Conservation (phyloP, 75 land plant genomes). For the Pinus tabuliformis region DNA sequence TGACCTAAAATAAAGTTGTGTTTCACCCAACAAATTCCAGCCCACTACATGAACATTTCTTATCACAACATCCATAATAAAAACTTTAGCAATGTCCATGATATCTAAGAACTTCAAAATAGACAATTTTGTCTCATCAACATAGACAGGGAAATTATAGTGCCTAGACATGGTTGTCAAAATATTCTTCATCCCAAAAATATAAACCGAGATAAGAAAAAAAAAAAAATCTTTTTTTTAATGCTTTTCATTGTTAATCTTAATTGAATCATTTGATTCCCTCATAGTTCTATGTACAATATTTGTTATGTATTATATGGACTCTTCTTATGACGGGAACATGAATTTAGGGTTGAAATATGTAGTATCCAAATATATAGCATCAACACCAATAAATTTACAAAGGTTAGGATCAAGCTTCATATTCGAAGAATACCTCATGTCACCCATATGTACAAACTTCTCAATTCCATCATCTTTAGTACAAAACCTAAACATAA, state of each 20-base stretch:
- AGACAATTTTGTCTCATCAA: conserved; percentile 60
- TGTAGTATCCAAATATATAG: conserved; percentile 86
- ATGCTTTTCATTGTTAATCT: conserved; percentile 3
- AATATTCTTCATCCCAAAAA: conserved; percentile 89
- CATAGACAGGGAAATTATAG: conserved; percentile 50
- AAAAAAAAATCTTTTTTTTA: conserved; percentile 25
- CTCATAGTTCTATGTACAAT: conserved; percentile 38
- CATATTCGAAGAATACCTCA: conserved; percentile 67
- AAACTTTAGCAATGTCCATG: conserved; percentile 38
- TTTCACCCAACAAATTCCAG: conserved; percentile 94
- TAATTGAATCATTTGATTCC: conserved; percentile 26
- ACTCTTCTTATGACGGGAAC: conserved; percentile 77
- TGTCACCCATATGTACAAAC: conserved; percentile 94
- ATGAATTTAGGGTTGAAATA: conserved; percentile 88
- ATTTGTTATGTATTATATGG: conserved; percentile 60
- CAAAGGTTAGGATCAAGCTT: conserved; percentile 34
- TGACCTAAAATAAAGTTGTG: conserved; percentile 92
- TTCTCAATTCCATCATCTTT: conserved; percentile 19
- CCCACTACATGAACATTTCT: conserved; percentile 84
- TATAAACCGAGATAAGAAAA: conserved; percentile 86
- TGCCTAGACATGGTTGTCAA: conserved; percentile 62
- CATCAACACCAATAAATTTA: conserved; percentile 74
- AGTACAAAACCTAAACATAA: conserved; percentile 44
- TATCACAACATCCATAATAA: conserved; percentile 55
- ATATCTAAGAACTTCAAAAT: conserved; percentile 63